phyloP scores from a whole-genome alignment of 768 basidiomycete genomes.

The Steccherinum ochraceum region DNA sequence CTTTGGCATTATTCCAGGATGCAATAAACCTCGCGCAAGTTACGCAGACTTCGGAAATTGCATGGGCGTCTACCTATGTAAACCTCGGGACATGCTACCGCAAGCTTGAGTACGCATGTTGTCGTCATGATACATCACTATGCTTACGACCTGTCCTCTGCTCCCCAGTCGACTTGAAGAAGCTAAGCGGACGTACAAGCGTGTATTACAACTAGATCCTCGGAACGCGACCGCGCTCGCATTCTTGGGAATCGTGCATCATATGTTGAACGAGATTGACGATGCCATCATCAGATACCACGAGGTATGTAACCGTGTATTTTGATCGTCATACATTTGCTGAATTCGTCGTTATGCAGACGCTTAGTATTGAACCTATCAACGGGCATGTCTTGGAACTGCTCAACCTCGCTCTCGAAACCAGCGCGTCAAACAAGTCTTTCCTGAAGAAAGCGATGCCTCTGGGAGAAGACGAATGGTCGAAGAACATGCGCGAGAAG shows the following conservation, averaged over 20 bases:
- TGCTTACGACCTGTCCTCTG: not conserved
- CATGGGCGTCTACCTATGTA: slow-evolving; percentile 87
- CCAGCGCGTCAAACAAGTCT: slow-evolving; percentile 15
- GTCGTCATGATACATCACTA: not conserved
- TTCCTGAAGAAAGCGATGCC: slow-evolving; percentile 9
- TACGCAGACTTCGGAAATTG: slow-evolving; percentile 76
- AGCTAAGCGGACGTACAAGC: slow-evolving; percentile 68
- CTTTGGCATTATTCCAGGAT: slow-evolving; percentile 62
- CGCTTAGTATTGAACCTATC: slow-evolving; percentile 76
- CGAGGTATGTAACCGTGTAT: no score
- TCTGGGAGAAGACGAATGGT: slow-evolving; percentile 20
- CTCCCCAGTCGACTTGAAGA: slow-evolving; percentile 41
- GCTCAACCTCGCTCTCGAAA: slow-evolving; percentile 73
- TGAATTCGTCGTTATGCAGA: no score
- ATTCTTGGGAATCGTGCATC: slow-evolving; percentile 85
- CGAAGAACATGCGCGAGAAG: slow-evolving; percentile 24
- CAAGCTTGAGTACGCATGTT: slow-evolving; percentile 57
- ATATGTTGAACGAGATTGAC: slow-evolving; percentile 66
- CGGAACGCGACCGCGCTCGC: slow-evolving; percentile 75
- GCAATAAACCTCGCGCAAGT: slow-evolving; percentile 79
- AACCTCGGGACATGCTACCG: slow-evolving; percentile 90
- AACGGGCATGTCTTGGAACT: slow-evolving; percentile 78
- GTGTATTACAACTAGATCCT: slow-evolving; percentile 84
- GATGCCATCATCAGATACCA: slow-evolving; percentile 88
- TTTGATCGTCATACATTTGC: not conserved